Percentiles rank a stretch among this genome's conserved stretches.
These are phyloP conservation scores for Phytophthora niederhauseri DNA, from an alignment of 352 stramenopile species.

Conservation along the genomic window DNA sequence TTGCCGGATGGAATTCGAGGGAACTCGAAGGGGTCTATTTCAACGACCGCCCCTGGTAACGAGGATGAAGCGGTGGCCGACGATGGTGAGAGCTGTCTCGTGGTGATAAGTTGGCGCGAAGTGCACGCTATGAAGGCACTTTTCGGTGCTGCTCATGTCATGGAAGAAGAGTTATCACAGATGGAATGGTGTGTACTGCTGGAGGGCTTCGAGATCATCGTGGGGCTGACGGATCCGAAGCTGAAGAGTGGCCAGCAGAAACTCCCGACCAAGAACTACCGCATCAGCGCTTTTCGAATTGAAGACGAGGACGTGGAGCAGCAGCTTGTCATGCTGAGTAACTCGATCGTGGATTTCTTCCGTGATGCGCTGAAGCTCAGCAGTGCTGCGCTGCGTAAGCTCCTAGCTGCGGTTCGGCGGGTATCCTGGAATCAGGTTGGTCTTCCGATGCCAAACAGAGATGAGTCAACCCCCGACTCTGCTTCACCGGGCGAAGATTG, in stretches of 20 bases:
- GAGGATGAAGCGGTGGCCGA: slow-evolving; percentile 47
- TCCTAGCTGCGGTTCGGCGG: slow-evolving; percentile 66
- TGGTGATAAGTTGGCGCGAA: slow-evolving; percentile 80
- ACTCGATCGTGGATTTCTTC: slow-evolving; percentile 89
- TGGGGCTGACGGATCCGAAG: slow-evolving; percentile 71
- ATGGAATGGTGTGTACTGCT: slow-evolving; percentile 79
- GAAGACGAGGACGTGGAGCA: slow-evolving; percentile 90
- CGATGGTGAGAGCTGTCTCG: slow-evolving; percentile 68
- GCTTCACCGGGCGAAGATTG: slow-evolving; percentile 22
- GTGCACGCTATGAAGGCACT: slow-evolving; percentile 91
- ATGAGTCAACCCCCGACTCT: slow-evolving; percentile 18
- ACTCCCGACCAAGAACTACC: slow-evolving; percentile 75
- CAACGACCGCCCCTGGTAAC: slow-evolving; percentile 33
- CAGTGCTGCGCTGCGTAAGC: slow-evolving; percentile 53
- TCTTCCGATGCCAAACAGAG: slow-evolving; percentile 45
- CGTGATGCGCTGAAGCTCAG: slow-evolving; percentile 74
- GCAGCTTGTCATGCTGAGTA: slow-evolving; percentile 84
- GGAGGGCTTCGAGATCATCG: slow-evolving; percentile 84
- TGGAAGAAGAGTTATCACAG: slow-evolving; percentile 83
- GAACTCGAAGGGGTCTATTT: slow-evolving; percentile 42
- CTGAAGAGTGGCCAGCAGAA: slow-evolving; percentile 79
- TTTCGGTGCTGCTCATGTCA: slow-evolving; percentile 84
- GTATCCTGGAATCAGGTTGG: slow-evolving; percentile 79
- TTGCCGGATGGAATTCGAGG: slow-evolving; percentile 67
- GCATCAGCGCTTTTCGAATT: slow-evolving; percentile 72